These are phyloP conservation scores for Echinochloa phyllopogon DNA, from an alignment of 176 grass and related monocot genomes.

Conservation along the genomic window DNA sequence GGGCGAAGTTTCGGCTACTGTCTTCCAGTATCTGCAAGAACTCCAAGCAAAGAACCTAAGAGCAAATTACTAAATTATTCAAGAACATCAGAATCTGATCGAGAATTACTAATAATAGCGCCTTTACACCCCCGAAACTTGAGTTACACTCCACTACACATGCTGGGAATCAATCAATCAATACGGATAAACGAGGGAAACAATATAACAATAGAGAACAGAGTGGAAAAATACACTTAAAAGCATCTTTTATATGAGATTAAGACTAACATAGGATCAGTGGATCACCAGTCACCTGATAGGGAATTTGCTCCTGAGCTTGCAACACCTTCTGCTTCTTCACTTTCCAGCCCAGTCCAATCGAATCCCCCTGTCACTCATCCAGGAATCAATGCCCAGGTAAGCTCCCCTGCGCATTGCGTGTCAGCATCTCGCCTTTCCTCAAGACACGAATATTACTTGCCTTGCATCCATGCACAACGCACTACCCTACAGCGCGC, in stretches of 20 bases:
- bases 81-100: background rate
- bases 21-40: constrained; percentile 10
- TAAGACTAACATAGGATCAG: background rate
- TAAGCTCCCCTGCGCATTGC: background rate
- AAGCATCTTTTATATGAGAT: background rate
- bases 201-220: background rate
- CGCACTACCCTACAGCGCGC: background rate
- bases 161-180: background rate
- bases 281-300: background rate
- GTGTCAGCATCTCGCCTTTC: constrained; percentile 35
- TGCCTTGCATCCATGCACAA: constrained; percentile 38
- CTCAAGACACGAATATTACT: constrained; percentile 59
- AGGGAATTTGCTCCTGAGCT: background rate
- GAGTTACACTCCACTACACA: background rate
- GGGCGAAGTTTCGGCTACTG: constrained; percentile 35
- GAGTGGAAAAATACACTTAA: background rate
- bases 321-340: constrained; percentile 1
- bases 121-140: constrained; percentile 17
- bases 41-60: constrained; percentile 25
- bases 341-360: constrained; percentile 43
- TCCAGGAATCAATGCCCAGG: constrained; percentile 21
- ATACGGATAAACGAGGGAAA: background rate
- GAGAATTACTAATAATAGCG: background rate
- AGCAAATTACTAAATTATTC: background rate
- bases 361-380: background rate